Base-by-base conservation (phyloP, 1,139 yeast genomes). In the Debaryomyces robertsiae region DNA sequence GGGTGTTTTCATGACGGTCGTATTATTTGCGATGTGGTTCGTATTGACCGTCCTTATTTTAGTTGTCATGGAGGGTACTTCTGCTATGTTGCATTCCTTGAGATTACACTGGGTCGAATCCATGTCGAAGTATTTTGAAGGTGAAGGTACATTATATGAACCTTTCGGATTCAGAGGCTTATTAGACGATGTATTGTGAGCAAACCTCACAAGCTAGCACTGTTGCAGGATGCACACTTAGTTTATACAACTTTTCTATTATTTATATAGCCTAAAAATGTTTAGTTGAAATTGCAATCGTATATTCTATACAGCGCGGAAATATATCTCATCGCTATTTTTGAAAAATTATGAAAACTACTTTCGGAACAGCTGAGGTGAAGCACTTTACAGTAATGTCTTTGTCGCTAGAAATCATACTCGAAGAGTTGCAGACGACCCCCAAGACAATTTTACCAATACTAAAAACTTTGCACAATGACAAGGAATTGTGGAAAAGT, bases 101-200 rank as follows among this genome's bases (percentile, higher is more conserved):
- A 81, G 94, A 73, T 74, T 85, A 58, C 94, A 85, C 60, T 85
- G 94, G 94, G 94, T 85, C 42, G 94, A 85, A 61, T 79, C 90
- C 29, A 85, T 85, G 94, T 82, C 90, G 45, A 85, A 85, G 65
- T 85, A 80, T 63, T 85, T 85, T 52, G 91, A 82, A 60, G 94
- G 94, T 65, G 93, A 84, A 56, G 94, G 94, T 52, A 65, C 76
- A 43, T 74, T 82, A 16, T 85, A 82, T 57, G 79, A 75, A 46
- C 93, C 94, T 23, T 85, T 83, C 54, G 77, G 81, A 1, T 84
- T 84, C 52, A 57, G 60, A 33, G 59, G 60, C 37, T 63, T 69
- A 44, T 61, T 69, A 52, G 56, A 50, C 39, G 61, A 58, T 34
- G 58, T 63, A 11, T 61, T 65, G 40, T 63, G 22, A 19, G 22